Percentiles rank a stretch among this genome's conserved stretches.
Conservation (phyloP, 1,284 basidiomycete genomes). For the Trichosporon faecale region DNA sequence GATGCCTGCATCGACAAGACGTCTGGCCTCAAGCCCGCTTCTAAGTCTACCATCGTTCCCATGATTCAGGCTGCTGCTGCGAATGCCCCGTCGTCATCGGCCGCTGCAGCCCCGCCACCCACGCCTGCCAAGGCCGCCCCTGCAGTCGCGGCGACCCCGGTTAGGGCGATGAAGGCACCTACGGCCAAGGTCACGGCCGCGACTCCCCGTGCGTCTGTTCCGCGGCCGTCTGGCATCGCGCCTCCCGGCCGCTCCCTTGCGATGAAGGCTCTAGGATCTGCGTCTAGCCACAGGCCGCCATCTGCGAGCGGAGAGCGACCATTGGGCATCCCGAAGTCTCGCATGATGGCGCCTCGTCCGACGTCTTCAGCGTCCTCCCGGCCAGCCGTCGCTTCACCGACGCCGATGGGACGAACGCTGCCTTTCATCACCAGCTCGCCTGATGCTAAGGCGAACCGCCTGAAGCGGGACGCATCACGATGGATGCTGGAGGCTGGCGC, state of each 20-base stretch:
- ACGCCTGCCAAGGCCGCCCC: slow-evolving; percentile 17
- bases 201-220: slow-evolving; percentile 15
- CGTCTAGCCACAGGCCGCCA: slow-evolving; percentile 33
- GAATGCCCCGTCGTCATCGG: slow-evolving; percentile 38
- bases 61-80: slow-evolving; percentile 63
- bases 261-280: slow-evolving; percentile 46
- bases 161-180: slow-evolving; percentile 19
- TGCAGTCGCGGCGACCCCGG: slow-evolving; percentile 26
- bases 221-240: slow-evolving; percentile 11
- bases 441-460: slow-evolving; percentile 69
- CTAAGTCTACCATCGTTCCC: slow-evolving; percentile 76
- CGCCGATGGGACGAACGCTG: slow-evolving; percentile 32
- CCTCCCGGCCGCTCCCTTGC: slow-evolving; percentile 43
- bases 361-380: slow-evolving; percentile 23
- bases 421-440: slow-evolving; percentile 66
- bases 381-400: background rate
- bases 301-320: slow-evolving; percentile 36
- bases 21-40: slow-evolving; percentile 84
- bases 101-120: slow-evolving; percentile 16
- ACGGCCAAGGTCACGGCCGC: slow-evolving; percentile 28
- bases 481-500: slow-evolving; percentile 72
- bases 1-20: slow-evolving; percentile 85
- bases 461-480: slow-evolving; percentile 72
- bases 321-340: slow-evolving; percentile 31
- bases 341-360: slow-evolving; percentile 23